These are phyloP conservation scores for Vigna reflexopilosa DNA, from an alignment of 306 rosid species.

Conservation along the genomic window DNA sequence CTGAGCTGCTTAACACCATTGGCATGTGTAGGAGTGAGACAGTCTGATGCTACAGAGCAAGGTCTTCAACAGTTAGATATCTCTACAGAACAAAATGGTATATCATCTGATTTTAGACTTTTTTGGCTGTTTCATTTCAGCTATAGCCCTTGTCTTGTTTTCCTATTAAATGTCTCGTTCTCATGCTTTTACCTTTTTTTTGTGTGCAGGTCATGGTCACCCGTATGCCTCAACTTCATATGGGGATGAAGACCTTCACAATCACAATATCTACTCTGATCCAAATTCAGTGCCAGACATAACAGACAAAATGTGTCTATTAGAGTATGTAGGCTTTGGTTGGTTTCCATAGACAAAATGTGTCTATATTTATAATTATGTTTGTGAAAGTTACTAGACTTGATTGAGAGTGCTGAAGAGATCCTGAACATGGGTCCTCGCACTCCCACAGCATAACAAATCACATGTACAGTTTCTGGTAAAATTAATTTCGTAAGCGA, in stretches of 20 bases:
- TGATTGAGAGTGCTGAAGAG: background rate
- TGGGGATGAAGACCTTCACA: background rate
- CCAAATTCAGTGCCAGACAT: constrained; percentile 15
- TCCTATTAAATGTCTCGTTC: too few species aligned
- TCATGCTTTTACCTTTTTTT: background rate
- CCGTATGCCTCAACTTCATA: constrained; percentile 31
- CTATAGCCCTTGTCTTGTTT: too few species aligned
- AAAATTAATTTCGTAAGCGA: background rate
- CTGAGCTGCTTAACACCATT: background rate
- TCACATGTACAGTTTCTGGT: background rate
- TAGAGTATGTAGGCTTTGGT: background rate
- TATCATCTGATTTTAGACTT: too few species aligned
- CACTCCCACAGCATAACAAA: background rate
- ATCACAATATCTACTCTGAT: constrained; percentile 29
- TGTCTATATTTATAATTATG: background rate
- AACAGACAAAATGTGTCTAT: constrained; percentile 1
- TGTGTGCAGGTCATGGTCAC: constrained; percentile 34
- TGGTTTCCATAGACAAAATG: background rate
- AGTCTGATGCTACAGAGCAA: constrained; percentile 33
- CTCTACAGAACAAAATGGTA: background rate
- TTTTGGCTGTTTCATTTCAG: too few species aligned
- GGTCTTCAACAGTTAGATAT: constrained; percentile 33
- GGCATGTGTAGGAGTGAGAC: constrained; percentile 31
- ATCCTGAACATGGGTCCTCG: background rate
- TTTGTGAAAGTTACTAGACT: background rate